Evolutionary conservation across 2,329 filamentous ascomycete species (phyloP).

Genomic region (Cladosporium sp.): DNA sequence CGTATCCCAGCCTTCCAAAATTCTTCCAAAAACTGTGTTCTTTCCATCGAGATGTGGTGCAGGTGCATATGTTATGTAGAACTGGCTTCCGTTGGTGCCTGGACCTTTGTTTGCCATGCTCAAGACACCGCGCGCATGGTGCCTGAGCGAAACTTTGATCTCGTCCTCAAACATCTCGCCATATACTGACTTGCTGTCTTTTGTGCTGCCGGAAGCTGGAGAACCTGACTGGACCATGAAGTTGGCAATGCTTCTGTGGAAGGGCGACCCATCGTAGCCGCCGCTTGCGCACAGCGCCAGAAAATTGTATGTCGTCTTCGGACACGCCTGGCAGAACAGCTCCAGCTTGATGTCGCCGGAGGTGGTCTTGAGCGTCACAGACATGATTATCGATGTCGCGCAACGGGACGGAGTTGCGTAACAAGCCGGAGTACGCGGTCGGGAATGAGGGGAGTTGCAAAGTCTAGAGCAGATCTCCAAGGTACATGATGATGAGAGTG

Average conservation of each 20-base stretch:
- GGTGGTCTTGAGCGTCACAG: slow-evolving; percentile 71
- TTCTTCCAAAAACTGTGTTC: slow-evolving; percentile 78
- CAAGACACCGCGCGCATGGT: slow-evolving; percentile 85
- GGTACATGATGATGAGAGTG: slow-evolving; percentile 7
- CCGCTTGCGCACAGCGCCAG: slow-evolving; percentile 76
- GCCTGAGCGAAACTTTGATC: slow-evolving; percentile 70
- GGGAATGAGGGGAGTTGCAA: slow-evolving; percentile 1
- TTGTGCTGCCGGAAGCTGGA: slow-evolving; percentile 39
- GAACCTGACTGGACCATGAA: slow-evolving; percentile 80
- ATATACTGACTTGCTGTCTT: slow-evolving; percentile 63
- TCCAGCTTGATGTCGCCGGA: slow-evolving; percentile 91
- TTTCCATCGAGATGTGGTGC: slow-evolving; percentile 77
- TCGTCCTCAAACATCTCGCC: slow-evolving; percentile 71
- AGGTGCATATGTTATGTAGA: slow-evolving; percentile 74
- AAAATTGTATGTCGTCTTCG: slow-evolving; percentile 88
- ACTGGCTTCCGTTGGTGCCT: slow-evolving; percentile 88
- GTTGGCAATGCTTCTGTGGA: slow-evolving; percentile 73
- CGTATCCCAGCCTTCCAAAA: slow-evolving; percentile 57
- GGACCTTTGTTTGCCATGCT: slow-evolving; percentile 96
- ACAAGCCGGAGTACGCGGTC: neutral
- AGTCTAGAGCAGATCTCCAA: neutral
- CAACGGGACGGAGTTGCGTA: neutral
- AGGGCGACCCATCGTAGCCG: slow-evolving; percentile 71
- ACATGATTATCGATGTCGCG: slow-evolving; percentile 35
- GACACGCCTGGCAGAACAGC: slow-evolving; percentile 91